These are phyloP conservation scores for Trametes villosa DNA, from an alignment of 768 basidiomycete genomes.

Conservation along the genomic window DNA sequence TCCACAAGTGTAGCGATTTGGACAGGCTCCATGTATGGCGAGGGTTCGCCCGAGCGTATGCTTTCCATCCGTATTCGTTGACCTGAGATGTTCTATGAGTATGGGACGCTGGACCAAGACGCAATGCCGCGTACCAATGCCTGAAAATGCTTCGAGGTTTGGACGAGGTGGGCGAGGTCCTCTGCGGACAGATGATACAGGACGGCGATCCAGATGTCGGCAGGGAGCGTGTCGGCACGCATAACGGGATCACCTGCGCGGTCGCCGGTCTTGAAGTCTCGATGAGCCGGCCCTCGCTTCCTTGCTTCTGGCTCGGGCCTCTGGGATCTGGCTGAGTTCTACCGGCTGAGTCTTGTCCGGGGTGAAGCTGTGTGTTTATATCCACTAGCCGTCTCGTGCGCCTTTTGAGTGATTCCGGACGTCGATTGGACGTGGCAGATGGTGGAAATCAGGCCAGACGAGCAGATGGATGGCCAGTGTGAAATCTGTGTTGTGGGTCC, in stretches of 20 bases:
- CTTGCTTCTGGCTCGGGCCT: not conserved
- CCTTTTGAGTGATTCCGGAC: too few species aligned
- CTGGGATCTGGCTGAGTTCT: too few species aligned
- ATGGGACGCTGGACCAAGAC: conserved; percentile 5
- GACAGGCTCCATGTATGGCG: conserved; percentile 59
- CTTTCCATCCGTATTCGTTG: conserved; percentile 62
- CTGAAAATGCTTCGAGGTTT: conserved; percentile 41
- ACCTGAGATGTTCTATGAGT: conserved; percentile 47
- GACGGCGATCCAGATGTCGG: conserved; percentile 60
- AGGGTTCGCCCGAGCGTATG: conserved; percentile 52
- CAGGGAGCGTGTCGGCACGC: conserved; percentile 44
- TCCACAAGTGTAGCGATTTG: conserved; percentile 49
- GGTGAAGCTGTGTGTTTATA: too few species aligned
- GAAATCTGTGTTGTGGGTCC: not conserved
- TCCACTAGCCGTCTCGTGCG: too few species aligned
- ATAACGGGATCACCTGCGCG: not conserved
- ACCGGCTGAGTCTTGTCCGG: too few species aligned
- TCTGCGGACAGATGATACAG: conserved; percentile 47
- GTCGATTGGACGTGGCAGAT: too few species aligned
- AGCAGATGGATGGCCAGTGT: too few species aligned
- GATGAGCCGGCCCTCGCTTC: not conserved
- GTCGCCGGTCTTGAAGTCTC: not conserved
- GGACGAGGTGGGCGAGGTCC: conserved; percentile 47
- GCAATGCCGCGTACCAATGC: conserved; percentile 46
- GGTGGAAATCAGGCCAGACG: too few species aligned